phyloP scores from a whole-genome alignment of 2,329 filamentous ascomycete genomes.

The Aureobasidium sp. region DNA sequence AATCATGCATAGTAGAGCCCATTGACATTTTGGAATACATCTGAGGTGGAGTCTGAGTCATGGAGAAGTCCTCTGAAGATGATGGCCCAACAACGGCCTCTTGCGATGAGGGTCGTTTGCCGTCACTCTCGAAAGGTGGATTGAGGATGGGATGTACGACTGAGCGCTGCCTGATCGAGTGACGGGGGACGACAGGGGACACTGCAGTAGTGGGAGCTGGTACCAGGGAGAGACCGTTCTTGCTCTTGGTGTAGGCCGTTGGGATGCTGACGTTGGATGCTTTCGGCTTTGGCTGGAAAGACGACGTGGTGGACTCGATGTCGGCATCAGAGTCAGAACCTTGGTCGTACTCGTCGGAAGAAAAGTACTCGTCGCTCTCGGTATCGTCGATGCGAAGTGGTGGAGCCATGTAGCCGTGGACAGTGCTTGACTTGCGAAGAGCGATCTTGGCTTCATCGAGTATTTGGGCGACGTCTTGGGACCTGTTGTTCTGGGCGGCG shows the following conservation, averaged over 20 bases:
- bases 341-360: conserved; percentile 15
- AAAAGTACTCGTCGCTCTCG: conserved; percentile 15
- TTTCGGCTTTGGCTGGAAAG: neutral
- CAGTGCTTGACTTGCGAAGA: conserved; percentile 27
- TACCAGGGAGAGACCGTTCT: neutral
- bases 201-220: neutral
- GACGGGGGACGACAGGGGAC: neutral
- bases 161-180: neutral
- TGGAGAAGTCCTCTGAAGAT: conserved; percentile 1
- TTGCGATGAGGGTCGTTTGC: neutral
- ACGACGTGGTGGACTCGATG: conserved; percentile 11
- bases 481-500: conserved; percentile 27
- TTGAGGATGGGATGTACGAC: neutral
- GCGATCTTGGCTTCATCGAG: conserved; percentile 34
- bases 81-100: neutral
- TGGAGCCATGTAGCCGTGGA: conserved; percentile 17
- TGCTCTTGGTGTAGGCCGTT: conserved; percentile 16
- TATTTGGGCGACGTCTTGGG: conserved; percentile 34
- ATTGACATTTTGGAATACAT: neutral
- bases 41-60: conserved; percentile 12
- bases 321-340: conserved; percentile 17
- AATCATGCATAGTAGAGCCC: neutral
- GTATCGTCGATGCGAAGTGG: conserved; percentile 17
- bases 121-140: neutral
- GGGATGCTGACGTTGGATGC: conserved; percentile 12